Percentiles rank a stretch among this genome's conserved stretches.
phyloP scores from a whole-genome alignment of 345 rosid genomes.

The Eucalyptus tenuipes region DNA sequence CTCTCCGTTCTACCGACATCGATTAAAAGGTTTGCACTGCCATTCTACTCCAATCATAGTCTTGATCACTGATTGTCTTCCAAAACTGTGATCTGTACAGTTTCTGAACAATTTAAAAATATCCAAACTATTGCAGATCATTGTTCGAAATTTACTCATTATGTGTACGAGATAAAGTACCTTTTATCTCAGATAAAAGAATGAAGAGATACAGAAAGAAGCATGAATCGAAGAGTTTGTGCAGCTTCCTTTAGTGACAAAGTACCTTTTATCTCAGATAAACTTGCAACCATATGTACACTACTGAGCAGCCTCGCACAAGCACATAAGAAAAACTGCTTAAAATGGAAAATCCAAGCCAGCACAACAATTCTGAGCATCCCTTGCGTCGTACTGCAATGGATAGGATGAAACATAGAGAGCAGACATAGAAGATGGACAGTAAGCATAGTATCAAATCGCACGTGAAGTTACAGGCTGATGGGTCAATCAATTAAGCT shows the following conservation, averaged over 20 bases:
- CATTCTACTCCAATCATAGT: neutral
- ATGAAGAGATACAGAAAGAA: neutral
- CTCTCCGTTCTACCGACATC: neutral
- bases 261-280: neutral
- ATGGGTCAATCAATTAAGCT: neutral
- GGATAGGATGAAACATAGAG: neutral
- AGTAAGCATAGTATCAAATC: neutral
- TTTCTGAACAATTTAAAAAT: neutral
- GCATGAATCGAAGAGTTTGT: neutral
- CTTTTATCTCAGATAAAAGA: too few species aligned
- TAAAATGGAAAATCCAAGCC: neutral
- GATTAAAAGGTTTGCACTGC: neutral
- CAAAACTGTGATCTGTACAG: neutral
- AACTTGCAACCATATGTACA: neutral
- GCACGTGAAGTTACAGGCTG: neutral
- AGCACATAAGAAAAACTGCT: neutral
- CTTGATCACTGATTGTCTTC: neutral
- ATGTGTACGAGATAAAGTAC: neutral
- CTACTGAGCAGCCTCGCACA: neutral
- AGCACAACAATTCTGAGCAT: neutral
- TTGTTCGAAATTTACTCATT: neutral
- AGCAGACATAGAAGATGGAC: neutral
- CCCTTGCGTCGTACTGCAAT: neutral
- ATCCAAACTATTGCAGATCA: neutral
- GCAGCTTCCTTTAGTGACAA: neutral